phyloP scores from a whole-genome alignment of 2,329 filamentous ascomycete species.

The Diaporthe ampelina region DNA sequence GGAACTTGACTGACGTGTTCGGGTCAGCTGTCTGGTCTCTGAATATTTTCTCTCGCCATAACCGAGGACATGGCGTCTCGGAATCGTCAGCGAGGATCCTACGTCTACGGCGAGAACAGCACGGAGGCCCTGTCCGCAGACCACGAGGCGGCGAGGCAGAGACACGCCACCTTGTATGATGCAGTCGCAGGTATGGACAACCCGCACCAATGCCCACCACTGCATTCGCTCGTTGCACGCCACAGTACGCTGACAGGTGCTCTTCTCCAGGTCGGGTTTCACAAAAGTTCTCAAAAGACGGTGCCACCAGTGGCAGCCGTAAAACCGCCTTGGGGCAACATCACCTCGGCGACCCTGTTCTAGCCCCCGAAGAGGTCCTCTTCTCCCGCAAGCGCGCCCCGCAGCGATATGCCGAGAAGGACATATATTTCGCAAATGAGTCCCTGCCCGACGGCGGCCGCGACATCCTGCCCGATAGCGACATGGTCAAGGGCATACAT shows the following conservation, averaged over 20 bases:
- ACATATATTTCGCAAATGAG: constrained; percentile 78
- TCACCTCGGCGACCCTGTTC: constrained; percentile 50
- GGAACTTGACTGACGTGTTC: neutral
- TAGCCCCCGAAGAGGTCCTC: constrained; percentile 79
- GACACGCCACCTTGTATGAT: constrained; percentile 75
- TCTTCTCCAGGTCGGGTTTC: constrained; percentile 41
- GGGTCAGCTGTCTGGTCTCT: neutral
- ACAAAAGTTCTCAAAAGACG: constrained; percentile 37
- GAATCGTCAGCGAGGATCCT: constrained; percentile 43
- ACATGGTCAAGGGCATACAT: constrained; percentile 79
- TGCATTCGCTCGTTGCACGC: constrained; percentile 40
- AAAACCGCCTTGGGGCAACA: constrained; percentile 45
- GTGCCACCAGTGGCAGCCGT: constrained; percentile 35
- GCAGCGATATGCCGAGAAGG: constrained; percentile 76
- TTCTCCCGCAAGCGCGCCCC: constrained; percentile 77
- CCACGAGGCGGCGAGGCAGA: constrained; percentile 48
- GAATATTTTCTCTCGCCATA: neutral
- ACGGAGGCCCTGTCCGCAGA: constrained; percentile 44
- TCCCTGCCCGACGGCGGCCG: constrained; percentile 62
- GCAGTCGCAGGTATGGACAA: constrained; percentile 74
- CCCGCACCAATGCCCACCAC: neutral
- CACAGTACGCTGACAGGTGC: constrained; percentile 23
- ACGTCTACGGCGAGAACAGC: constrained; percentile 42
- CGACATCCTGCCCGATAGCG: constrained; percentile 73
- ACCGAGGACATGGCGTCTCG: constrained; percentile 45